Base-by-base conservation (phyloP, 257 asterid species). In the Ocimum tenuiflorum region DNA sequence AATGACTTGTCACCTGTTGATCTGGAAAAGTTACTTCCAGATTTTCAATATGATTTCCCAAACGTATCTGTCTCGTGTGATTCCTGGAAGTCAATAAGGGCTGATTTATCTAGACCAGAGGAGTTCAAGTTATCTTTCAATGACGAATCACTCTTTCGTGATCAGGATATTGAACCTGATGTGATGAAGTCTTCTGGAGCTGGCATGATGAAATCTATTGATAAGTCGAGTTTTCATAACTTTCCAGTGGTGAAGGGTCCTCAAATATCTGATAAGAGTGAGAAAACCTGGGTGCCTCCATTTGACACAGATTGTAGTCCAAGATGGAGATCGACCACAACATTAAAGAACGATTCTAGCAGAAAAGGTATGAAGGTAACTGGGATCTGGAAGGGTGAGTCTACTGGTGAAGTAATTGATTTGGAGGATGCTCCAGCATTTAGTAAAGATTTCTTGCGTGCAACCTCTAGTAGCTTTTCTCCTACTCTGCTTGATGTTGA, bases 351-450 rank as follows among this genome's bases (percentile, higher is more conserved):
- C 27, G 71, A 67, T 57, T 47, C 79, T 59, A 41, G 74, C 49
- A 42, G 69, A 72, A 74, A 63, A 67, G 72, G 68, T 68, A 42
- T 38, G 19, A 76, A 80, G 72, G 76, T 51, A 47, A 63, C 82
- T 67, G 83, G 79, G 60, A 67, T 69, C 67, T 70, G 55, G 53
- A 76, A 68, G 68, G 84, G 77, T 55, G 74, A 82, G 76, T 62
- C 77, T 50, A 64, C 77, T 45, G 96, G 94, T 75, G 97, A 90
- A 79, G 87, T 86, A 63, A 85, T 94, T 77, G 78, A 88, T 55
- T 71, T 77, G 47, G 86, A 81, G 31, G 80, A 74, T 56, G 54
- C 79, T 46, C 71, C 72, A 69, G 74, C 81, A 69, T 77, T 72
- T 60, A 62, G 62, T 51, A 80, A 79, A 77, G 71, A 75, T 56